Percentiles rank a stretch among this genome's conserved stretches.
These are phyloP conservation scores for Parafenestella ontariensis DNA, from an alignment of 2,329 filamentous ascomycete species.

Conservation along the genomic window DNA sequence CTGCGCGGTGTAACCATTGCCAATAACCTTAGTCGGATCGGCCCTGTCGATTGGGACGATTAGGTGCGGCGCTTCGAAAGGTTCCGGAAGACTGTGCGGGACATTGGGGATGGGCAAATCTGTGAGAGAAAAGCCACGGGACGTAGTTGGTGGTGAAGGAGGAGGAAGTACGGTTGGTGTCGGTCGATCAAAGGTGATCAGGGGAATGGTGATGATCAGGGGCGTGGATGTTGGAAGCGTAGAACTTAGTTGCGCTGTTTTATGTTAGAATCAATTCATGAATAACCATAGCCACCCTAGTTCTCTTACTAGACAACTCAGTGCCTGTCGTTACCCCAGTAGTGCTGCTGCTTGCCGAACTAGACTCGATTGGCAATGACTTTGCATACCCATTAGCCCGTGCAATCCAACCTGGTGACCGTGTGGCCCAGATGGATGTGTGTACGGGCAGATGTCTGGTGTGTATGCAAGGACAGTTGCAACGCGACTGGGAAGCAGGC, in stretches of 20 bases:
- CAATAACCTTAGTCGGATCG: slow-evolving; percentile 49
- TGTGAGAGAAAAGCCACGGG: neutral
- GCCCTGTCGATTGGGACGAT: slow-evolving; percentile 47
- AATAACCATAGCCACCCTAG: neutral
- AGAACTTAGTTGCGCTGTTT: slow-evolving; percentile 17
- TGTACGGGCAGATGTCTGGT: slow-evolving; percentile 14
- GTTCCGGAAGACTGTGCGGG: slow-evolving; percentile 38
- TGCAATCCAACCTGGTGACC: slow-evolving; percentile 26
- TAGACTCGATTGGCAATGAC: slow-evolving; percentile 8
- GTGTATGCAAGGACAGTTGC: slow-evolving; percentile 16
- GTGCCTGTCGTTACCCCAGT: slow-evolving; percentile 14
- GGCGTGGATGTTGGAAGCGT: slow-evolving; percentile 17
- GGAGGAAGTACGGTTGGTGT: neutral
- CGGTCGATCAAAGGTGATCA: slow-evolving; percentile 5
- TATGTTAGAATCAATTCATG: slow-evolving; percentile 5
- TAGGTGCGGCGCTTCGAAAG: slow-evolving; percentile 48
- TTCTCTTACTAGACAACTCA: slow-evolving; percentile 19
- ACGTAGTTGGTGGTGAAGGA: slow-evolving; percentile 7
- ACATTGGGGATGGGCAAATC: neutral
- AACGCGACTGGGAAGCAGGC: slow-evolving; percentile 10
- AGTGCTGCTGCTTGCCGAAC: slow-evolving; percentile 19
- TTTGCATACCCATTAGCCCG: slow-evolving; percentile 38
- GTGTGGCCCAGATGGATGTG: slow-evolving; percentile 12
- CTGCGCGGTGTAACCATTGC: slow-evolving; percentile 49
- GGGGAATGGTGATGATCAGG: slow-evolving; percentile 11